These are phyloP conservation scores for Fusarium zealandicum DNA, from an alignment of 2,329 filamentous ascomycete genomes.

Conservation along the genomic window DNA sequence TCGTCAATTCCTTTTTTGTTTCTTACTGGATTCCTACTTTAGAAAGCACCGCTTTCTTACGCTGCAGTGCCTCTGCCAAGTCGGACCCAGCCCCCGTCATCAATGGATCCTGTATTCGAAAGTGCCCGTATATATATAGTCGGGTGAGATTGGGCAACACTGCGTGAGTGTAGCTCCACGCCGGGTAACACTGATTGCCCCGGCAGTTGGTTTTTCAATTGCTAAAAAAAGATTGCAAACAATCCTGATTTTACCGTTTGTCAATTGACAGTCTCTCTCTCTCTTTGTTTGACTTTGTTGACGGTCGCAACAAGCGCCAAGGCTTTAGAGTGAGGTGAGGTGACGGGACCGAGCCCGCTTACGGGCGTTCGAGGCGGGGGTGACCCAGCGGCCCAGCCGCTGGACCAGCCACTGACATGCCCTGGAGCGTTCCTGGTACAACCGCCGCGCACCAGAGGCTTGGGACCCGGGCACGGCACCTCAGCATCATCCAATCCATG, in stretches of 20 bases:
- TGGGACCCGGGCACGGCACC: no score
- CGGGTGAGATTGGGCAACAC: not conserved
- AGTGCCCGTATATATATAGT: no score
- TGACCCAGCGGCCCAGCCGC: not conserved
- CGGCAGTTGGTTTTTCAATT: not conserved
- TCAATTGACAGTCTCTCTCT: no score
- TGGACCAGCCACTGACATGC: slow-evolving; percentile 24
- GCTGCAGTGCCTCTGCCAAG: slow-evolving; percentile 23
- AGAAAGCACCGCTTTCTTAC: slow-evolving; percentile 25
- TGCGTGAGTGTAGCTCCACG: not conserved
- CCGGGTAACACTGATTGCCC: not conserved
- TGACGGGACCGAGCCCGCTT: no score
- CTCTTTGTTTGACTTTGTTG: no score
- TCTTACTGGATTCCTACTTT: no score
- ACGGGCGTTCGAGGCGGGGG: not conserved
- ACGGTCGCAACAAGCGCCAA: no score
- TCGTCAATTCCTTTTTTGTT: no score
- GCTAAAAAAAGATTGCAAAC: no score
- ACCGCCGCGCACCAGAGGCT: not conserved
- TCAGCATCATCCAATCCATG: not conserved
- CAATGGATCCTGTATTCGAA: not conserved
- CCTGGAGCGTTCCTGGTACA: slow-evolving; percentile 17
- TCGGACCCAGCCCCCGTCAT: slow-evolving; percentile 9
- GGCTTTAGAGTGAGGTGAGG: no score
- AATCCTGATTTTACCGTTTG: no score